These are phyloP conservation scores for Singerocomus inundabilis DNA, from an alignment of 1,284 basidiomycete genomes.

Conservation along the genomic window DNA sequence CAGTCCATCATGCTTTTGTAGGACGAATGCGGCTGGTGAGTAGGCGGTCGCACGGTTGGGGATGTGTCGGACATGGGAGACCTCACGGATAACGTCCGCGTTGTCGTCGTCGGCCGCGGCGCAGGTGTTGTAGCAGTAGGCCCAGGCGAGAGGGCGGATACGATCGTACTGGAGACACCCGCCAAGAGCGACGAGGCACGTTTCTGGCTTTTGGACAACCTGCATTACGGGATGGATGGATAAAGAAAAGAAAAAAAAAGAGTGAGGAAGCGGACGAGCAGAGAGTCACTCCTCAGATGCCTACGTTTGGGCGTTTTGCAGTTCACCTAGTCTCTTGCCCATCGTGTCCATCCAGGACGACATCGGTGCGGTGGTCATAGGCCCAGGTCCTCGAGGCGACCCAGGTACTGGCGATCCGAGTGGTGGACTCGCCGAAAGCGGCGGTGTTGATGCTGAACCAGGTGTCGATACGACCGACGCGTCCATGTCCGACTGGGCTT, in stretches of 20 bases:
- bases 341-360: conserved; percentile 51
- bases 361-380: conserved; percentile 15
- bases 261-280: neutral
- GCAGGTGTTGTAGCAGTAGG: conserved; percentile 31
- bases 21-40: neutral
- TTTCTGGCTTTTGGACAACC: conserved; percentile 61
- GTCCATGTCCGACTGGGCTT: conserved; percentile 5
- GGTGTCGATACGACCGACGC: conserved; percentile 9
- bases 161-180: conserved; percentile 60
- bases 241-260: neutral
- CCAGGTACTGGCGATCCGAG: neutral
- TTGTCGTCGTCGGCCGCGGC: conserved; percentile 17
- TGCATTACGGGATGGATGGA: too few relatives aligned
- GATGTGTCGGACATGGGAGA: neutral
- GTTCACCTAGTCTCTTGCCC: conserved; percentile 60
- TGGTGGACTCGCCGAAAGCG: neutral
- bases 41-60: conserved; percentile 5
- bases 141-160: conserved; percentile 44
- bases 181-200: conserved; percentile 64
- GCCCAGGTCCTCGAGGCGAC: conserved; percentile 22
- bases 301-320: conserved; percentile 52
- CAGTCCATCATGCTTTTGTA: conserved; percentile 32
- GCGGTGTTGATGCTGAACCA: conserved; percentile 5
- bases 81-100: neutral
- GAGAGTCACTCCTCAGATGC: conserved; percentile 18